Percentiles rank a stretch among this genome's conserved stretches.
phyloP scores from a whole-genome alignment of 2,329 filamentous ascomycete genomes.

The Cadophora luteo-olivacea region DNA sequence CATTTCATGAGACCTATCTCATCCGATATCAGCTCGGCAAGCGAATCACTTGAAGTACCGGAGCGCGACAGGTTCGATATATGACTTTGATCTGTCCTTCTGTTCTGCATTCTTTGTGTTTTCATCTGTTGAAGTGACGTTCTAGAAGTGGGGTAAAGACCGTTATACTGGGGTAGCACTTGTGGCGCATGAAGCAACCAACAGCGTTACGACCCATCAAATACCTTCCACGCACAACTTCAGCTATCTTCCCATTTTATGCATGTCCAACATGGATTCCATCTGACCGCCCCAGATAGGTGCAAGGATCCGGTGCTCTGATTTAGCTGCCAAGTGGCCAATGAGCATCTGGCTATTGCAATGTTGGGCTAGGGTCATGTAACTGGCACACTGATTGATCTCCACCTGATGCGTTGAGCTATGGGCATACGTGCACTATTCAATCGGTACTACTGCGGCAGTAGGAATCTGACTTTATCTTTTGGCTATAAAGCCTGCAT shows the following conservation, averaged over 20 bases:
- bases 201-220: not conserved
- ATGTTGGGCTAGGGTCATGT: not conserved
- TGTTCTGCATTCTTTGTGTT: not conserved
- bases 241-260: not conserved
- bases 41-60: not conserved
- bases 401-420: not conserved
- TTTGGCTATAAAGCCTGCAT: conserved; percentile 17
- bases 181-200: not conserved
- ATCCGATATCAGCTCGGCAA: not conserved
- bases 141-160: not conserved
- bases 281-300: not conserved
- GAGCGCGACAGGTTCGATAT: not conserved
- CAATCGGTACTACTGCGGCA: not conserved
- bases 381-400: not conserved
- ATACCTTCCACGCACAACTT: not conserved
- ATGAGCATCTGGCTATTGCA: not conserved
- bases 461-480: not conserved
- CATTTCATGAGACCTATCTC: not conserved
- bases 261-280: not conserved
- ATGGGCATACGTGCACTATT: not conserved
- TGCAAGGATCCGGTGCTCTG: conserved; percentile 6
- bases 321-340: not conserved
- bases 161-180: not conserved
- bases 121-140: not conserved
- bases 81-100: not conserved